Evolutionary conservation across 78 protist genomes (phyloP).

Genomic region (Speleostelium caveatum): DNA sequence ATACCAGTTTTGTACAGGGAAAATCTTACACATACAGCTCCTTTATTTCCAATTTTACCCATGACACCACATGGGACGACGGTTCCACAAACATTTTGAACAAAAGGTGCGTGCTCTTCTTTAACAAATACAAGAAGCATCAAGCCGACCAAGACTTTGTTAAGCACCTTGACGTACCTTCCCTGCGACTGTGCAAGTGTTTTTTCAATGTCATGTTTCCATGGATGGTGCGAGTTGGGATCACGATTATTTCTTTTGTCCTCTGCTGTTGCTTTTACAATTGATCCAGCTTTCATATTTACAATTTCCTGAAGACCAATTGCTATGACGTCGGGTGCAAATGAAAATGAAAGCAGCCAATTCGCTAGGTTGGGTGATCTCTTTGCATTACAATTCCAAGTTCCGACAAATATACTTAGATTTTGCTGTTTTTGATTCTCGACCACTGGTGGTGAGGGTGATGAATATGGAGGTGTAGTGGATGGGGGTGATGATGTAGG

Average conservation of each 20-base stretch:
- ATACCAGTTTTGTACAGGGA: conserved; percentile 63
- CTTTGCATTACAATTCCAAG: conserved; percentile 79
- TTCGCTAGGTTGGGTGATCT: conserved; percentile 48
- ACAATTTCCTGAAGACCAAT: conserved; percentile 74
- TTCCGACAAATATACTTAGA: conserved; percentile 54
- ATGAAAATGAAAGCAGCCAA: conserved; percentile 45
- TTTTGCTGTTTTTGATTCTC: not conserved
- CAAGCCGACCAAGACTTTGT: conserved; percentile 59
- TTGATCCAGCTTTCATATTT: conserved; percentile 71
- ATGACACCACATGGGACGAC: conserved; percentile 69
- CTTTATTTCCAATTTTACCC: conserved; percentile 79
- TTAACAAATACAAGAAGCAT: conserved; percentile 53
- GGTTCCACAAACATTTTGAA: conserved; percentile 19
- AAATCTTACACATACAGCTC: conserved; percentile 60
- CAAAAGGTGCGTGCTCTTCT: conserved; percentile 66
- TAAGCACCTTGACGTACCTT: conserved; percentile 58
- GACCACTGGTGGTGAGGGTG: not conserved
- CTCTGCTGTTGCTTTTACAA: conserved; percentile 68
- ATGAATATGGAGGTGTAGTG: not conserved
- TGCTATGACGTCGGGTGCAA: conserved; percentile 49
- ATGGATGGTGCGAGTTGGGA: conserved; percentile 73
- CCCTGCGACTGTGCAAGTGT: conserved; percentile 30
- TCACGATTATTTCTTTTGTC: conserved; percentile 54
- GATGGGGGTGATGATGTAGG: no score
- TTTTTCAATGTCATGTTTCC: conserved; percentile 78